phyloP scores from a whole-genome alignment of 1,139 yeast genomes.

The Debaryomyces psychrophilus region DNA sequence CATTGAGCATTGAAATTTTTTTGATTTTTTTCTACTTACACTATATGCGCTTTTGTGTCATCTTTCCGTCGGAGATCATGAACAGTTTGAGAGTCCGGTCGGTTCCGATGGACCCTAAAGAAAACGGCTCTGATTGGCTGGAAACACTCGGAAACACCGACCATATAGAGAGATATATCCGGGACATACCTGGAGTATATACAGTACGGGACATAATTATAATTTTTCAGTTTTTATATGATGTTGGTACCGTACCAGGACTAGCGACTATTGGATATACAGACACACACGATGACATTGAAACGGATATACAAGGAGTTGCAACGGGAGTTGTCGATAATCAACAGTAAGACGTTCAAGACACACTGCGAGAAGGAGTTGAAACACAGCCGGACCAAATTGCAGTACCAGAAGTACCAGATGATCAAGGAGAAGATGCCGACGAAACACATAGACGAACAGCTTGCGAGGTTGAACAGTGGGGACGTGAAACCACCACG shows the following conservation, averaged over 20 bases:
- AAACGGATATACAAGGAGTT: slow-evolving; percentile 22
- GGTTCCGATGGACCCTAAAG: slow-evolving; percentile 8
- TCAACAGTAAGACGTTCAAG: slow-evolving; percentile 45
- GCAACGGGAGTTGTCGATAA: slow-evolving; percentile 49
- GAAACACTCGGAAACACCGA: background rate
- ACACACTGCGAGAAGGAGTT: slow-evolving; percentile 48
- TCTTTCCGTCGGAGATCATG: slow-evolving; percentile 5
- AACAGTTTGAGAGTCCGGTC: slow-evolving; percentile 7
- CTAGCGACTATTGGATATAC: background rate
- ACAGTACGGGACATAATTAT: slow-evolving; percentile 2
- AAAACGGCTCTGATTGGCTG: slow-evolving; percentile 6
- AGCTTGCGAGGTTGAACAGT: slow-evolving; percentile 31
- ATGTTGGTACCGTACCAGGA: background rate
- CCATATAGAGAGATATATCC: background rate
- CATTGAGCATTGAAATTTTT: slow-evolving; percentile 8
- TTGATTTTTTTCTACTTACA: slow-evolving; percentile 5
- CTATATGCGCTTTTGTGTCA: slow-evolving; percentile 6
- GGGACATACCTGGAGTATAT: background rate
- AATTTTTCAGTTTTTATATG: background rate
- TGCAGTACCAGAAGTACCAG: slow-evolving; percentile 59
- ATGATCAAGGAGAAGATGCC: slow-evolving; percentile 45
- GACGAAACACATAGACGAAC: slow-evolving; percentile 33
- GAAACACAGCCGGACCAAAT: slow-evolving; percentile 53
- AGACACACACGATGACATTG: slow-evolving; percentile 6
- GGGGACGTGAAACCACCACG: slow-evolving; percentile 22